phyloP scores from a whole-genome alignment of 805 yeast species.

The Metschnikowia cerradonensis region DNA sequence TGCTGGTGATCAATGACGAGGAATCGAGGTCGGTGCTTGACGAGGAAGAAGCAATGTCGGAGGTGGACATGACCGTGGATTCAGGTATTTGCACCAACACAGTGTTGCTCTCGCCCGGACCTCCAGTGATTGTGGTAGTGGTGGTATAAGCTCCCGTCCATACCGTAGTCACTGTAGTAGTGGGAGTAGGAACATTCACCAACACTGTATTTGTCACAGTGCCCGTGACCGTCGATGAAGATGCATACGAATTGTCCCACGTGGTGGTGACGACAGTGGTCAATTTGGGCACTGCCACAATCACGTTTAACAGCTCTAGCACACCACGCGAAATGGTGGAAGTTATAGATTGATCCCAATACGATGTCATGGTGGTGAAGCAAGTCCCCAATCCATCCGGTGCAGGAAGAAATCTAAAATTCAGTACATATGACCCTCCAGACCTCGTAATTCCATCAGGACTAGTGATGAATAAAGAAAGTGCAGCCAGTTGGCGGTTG shows the following conservation, averaged over 20 bases:
- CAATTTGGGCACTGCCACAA: slow-evolving; percentile 6
- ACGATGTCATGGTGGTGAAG: neutral
- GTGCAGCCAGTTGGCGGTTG: slow-evolving; percentile 6
- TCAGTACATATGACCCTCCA: no score
- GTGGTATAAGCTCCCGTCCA: slow-evolving; percentile 5
- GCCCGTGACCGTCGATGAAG: slow-evolving; percentile 5
- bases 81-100: slow-evolving; percentile 11
- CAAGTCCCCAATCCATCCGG: neutral
- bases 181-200: slow-evolving; percentile 9
- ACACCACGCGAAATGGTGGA: slow-evolving; percentile 7
- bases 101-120: slow-evolving; percentile 5
- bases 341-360: neutral
- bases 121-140: slow-evolving; percentile 4
- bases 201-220: slow-evolving; percentile 4
- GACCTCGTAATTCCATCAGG: no score
- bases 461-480: no score
- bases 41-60: neutral
- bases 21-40: no score
- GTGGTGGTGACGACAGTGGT: neutral
- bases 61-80: neutral
- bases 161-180: neutral
- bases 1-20: no score
- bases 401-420: no score
- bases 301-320: neutral
- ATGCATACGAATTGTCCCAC: neutral